Evolutionary conservation across 805 yeast species (phyloP).

Genomic region (Kuraishia cidri): DNA sequence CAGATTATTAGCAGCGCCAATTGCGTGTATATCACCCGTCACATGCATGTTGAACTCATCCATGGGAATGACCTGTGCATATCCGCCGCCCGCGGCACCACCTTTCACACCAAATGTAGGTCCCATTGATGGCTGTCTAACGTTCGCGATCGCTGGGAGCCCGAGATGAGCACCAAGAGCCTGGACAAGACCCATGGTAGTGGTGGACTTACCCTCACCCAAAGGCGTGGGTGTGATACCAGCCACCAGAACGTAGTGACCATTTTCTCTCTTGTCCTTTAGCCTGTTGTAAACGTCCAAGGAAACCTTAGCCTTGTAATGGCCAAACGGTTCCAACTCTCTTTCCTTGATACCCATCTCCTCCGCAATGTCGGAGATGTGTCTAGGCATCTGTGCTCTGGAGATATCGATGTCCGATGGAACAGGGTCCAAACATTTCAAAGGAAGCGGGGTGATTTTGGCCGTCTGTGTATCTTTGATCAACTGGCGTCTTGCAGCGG

Average conservation of each 20-base stretch:
- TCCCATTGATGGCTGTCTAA: constrained; percentile 97
- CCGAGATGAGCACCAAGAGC: constrained; percentile 88
- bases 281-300: constrained; percentile 65
- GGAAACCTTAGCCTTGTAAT: constrained; percentile 82
- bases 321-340: constrained; percentile 86
- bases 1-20: constrained; percentile 86
- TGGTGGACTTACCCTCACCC: constrained; percentile 97
- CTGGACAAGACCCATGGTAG: constrained; percentile 95
- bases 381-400: constrained; percentile 81
- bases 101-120: constrained; percentile 99
- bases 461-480: constrained; percentile 2
- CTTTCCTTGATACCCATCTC: constrained; percentile 73
- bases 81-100: constrained; percentile 99
- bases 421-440: constrained; percentile 39
- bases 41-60: constrained; percentile 97
- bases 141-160: constrained; percentile 82
- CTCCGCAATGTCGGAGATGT: constrained; percentile 61
- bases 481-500: constrained; percentile 45
- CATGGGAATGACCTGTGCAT: constrained; percentile 97
- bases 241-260: constrained; percentile 85
- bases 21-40: constrained; percentile 97
- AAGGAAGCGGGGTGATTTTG: constrained; percentile 3
- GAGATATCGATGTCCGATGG: constrained; percentile 91
- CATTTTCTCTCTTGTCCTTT: constrained; percentile 46
- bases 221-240: constrained; percentile 98